Conservation (phyloP, 345 rosid species). For the Melaleuca quinquenervia region DNA sequence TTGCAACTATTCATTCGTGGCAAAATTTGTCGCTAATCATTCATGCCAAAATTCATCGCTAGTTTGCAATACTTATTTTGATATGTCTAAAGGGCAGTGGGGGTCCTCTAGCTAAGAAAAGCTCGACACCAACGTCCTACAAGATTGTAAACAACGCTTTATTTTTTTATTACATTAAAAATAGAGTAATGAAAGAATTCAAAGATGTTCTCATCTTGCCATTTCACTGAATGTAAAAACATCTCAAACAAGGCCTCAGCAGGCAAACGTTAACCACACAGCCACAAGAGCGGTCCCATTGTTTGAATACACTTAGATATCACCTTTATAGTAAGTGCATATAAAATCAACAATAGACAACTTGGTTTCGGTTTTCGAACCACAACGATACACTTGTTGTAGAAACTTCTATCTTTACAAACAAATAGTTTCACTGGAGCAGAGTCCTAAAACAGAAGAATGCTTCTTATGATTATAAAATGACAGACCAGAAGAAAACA, state of each 20-base stretch:
- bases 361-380: background rate
- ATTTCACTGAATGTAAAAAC: background rate
- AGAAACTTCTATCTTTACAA: background rate
- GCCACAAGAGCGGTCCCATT: background rate
- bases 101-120: background rate
- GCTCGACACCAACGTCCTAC: background rate
- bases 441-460: background rate
- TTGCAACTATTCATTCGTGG: too few relatives aligned
- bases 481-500: background rate
- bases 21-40: too few relatives aligned
- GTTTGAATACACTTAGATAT: background rate
- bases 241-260: background rate
- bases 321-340: background rate
- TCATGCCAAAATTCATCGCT: too few relatives aligned
- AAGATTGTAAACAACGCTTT: background rate
- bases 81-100: background rate
- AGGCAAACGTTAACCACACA: background rate
- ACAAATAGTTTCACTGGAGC: slow-evolving; percentile 10
- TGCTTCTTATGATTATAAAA: background rate
- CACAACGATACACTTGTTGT: background rate
- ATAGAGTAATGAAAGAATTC: background rate
- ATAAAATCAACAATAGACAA: background rate
- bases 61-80: too few relatives aligned
- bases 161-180: background rate
- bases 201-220: background rate